These are phyloP conservation scores for Verticillium alfalfae DNA, from an alignment of 2,329 filamentous ascomycete genomes.

Conservation along the genomic window DNA sequence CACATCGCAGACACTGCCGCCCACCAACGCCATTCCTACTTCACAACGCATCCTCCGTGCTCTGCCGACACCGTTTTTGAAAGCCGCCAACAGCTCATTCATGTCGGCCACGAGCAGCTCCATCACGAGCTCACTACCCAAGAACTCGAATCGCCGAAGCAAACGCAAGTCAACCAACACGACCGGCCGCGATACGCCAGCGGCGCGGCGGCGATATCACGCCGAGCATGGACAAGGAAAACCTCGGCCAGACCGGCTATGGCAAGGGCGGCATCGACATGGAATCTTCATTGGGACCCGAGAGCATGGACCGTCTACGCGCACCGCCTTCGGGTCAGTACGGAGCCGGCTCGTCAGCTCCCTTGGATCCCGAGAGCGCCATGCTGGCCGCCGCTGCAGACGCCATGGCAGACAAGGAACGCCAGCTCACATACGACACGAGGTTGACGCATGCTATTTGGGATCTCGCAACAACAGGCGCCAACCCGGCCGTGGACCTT, in stretches of 20 bases:
- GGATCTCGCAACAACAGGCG: conserved; percentile 83
- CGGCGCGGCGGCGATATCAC: conserved; percentile 28
- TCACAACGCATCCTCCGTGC: conserved; percentile 87
- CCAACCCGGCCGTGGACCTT: conserved; percentile 90
- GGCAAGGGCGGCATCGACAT: conserved; percentile 17
- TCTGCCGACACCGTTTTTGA: conserved; percentile 83
- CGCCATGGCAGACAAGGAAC: conserved; percentile 62
- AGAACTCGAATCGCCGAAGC: conserved; percentile 47
- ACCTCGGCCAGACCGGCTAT: conserved; percentile 22
- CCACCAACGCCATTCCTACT: conserved; percentile 81
- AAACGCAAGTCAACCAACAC: conserved; percentile 50
- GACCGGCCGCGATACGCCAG: conserved; percentile 28
- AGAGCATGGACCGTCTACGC: conserved; percentile 45
- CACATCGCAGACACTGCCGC: conserved; percentile 66
- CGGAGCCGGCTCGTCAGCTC: conserved; percentile 7
- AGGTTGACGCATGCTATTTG: conserved; percentile 90
- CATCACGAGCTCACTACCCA: conserved; percentile 72
- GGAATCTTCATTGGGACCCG: conserved; percentile 18
- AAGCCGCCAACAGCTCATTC: conserved; percentile 91
- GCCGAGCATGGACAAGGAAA: conserved; percentile 45
- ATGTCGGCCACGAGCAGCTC: conserved; percentile 88
- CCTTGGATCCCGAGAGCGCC: conserved; percentile 19
- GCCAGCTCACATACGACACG: conserved; percentile 72
- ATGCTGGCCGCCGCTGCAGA: conserved; percentile 51
- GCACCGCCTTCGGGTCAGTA: conserved; percentile 12